These are phyloP conservation scores for Penicillium ucsense DNA, from an alignment of 495 filamentous ascomycete genomes.

Conservation along the genomic window DNA sequence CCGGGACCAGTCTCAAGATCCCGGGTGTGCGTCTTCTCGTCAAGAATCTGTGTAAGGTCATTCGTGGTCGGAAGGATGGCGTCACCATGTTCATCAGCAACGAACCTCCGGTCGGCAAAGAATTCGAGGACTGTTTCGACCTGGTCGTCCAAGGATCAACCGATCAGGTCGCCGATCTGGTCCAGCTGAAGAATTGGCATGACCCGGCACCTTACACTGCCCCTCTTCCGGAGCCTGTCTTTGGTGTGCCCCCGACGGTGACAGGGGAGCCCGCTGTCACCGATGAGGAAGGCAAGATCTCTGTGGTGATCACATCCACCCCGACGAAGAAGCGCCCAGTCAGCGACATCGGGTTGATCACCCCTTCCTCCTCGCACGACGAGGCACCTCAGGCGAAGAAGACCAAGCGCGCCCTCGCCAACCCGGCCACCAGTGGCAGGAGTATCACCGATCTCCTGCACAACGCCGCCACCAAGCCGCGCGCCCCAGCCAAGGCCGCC, in stretches of 20 bases:
- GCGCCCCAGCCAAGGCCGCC: constrained; percentile 4
- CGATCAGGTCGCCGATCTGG: constrained; percentile 74
- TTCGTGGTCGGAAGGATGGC: constrained; percentile 73
- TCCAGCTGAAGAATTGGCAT: constrained; percentile 67
- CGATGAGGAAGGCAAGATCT: constrained; percentile 29
- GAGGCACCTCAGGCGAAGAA: constrained; percentile 18
- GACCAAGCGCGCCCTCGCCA: constrained; percentile 10
- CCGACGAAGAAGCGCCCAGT: constrained; percentile 25
- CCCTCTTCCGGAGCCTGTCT: constrained; percentile 15
- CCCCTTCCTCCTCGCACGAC: constrained; percentile 47
- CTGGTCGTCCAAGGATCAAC: constrained; percentile 77
- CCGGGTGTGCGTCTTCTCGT: constrained; percentile 84
- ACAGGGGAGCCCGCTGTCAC: constrained; percentile 27
- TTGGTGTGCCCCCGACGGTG: constrained; percentile 4
- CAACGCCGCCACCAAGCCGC: constrained; percentile 6
- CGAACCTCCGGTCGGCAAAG: constrained; percentile 68
- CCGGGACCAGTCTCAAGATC: constrained; percentile 90
- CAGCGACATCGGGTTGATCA: constrained; percentile 45
- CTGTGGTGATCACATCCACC: constrained; percentile 33
- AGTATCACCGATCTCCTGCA: constrained; percentile 23
- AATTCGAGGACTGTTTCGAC: constrained; percentile 89
- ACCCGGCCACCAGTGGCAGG: constrained; percentile 23
- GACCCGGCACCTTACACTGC: constrained; percentile 27
- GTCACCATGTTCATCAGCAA: constrained; percentile 92
- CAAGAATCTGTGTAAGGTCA: constrained; percentile 76